Conservation (phyloP, 148 eudicot species). For the Vaccinium darrowii region DNA sequence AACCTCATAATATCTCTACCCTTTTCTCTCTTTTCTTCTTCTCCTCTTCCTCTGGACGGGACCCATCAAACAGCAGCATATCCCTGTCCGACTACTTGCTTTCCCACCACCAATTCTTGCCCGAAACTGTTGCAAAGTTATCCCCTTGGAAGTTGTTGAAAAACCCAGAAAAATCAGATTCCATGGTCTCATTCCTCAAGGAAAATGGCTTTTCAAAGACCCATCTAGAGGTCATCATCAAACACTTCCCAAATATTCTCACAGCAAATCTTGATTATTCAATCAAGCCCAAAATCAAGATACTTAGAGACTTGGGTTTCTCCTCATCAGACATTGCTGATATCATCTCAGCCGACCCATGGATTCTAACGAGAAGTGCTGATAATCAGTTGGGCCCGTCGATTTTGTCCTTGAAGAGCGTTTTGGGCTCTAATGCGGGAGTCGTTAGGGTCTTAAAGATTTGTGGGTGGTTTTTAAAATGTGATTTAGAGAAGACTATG, state of each 20-base stretch:
- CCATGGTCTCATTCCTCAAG: conserved; percentile 19
- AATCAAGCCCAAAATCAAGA: conserved; percentile 3
- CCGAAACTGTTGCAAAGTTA: conserved; percentile 19
- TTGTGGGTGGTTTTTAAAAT: conserved; percentile 20
- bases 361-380: conserved; percentile 1
- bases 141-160: background rate
- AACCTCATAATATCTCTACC: no score
- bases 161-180: conserved; percentile 5
- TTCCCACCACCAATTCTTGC: conserved; percentile 18
- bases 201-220: conserved; percentile 20
- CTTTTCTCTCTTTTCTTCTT: background rate
- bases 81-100: conserved; percentile 25
- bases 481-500: conserved; percentile 24
- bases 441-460: conserved; percentile 21
- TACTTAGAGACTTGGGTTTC: background rate
- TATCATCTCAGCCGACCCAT: conserved; percentile 14
- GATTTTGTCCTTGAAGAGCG: conserved; percentile 19
- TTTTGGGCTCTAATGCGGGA: conserved; percentile 19
- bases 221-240: conserved; percentile 19
- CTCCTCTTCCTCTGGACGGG: conserved; percentile 3
- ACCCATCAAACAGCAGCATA: background rate
- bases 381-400: conserved; percentile 7
- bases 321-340: background rate
- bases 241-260: conserved; percentile 14
- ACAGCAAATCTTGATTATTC: background rate